A percentile compares a stretch with the other conserved stretches of the same genome.
Conservation (phyloP, 1,139 yeast genomes). For the Hemisphaericaspora subhashii region DNA sequence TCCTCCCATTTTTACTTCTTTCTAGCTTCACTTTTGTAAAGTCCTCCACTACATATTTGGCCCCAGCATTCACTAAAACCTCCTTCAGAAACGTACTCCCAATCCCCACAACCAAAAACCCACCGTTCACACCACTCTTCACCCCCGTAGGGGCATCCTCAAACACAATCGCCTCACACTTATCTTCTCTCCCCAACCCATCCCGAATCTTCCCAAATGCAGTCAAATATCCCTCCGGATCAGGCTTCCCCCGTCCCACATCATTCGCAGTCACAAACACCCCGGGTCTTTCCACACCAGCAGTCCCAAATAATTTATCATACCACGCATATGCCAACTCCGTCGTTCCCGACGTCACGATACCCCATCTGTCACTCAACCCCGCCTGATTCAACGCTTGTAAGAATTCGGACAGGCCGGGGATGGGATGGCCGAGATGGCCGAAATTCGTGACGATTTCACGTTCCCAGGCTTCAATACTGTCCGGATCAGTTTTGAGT, state of each 20-base stretch:
- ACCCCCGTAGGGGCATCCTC: conserved; percentile 26
- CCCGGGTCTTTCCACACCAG: conserved; percentile 12
- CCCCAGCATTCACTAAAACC: conserved; percentile 20
- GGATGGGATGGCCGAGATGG: conserved; percentile 18
- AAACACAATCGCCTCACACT: conserved; percentile 18
- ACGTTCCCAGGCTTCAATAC: conserved; percentile 17
- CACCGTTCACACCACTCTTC: conserved; percentile 21
- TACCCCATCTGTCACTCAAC: conserved; percentile 17
- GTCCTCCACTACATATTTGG: conserved; percentile 20
- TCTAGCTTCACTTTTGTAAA: conserved; percentile 15
- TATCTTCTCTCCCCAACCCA: conserved; percentile 18
- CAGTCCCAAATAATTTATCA: conserved; percentile 12
- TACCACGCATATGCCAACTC: conserved; percentile 22
- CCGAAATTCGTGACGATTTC: conserved; percentile 19
- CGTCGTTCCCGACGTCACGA: conserved; percentile 23
- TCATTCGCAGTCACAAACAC: conserved; percentile 25
- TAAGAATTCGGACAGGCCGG: conserved; percentile 16
- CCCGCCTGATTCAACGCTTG: conserved; percentile 10
- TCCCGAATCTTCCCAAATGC: conserved; percentile 18
- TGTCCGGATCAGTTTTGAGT: conserved; percentile 9
- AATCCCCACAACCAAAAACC: conserved; percentile 21
- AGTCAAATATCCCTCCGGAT: conserved; percentile 21
- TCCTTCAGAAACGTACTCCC: conserved; percentile 21
- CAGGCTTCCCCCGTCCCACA: conserved; percentile 15
- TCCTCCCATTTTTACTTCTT: conserved; percentile 2